phyloP scores from a whole-genome alignment of 768 basidiomycete genomes.

The Boletus huronensis region DNA sequence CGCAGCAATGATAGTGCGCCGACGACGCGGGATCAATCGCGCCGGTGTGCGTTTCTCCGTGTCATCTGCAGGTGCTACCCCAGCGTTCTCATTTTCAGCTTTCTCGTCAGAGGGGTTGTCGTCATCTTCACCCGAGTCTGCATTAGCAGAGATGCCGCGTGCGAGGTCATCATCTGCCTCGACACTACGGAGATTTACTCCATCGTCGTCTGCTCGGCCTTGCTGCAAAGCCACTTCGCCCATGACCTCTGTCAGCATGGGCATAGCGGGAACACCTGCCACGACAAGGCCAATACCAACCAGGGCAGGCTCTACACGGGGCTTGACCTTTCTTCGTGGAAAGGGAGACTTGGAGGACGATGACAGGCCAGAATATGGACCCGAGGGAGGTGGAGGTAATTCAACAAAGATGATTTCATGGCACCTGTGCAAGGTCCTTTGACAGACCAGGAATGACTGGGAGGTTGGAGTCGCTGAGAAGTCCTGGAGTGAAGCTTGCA shows the following conservation, averaged over 20 bases:
- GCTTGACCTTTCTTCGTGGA: slow-evolving; percentile 62
- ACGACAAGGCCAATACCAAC: slow-evolving; percentile 83
- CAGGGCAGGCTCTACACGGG: slow-evolving; percentile 68
- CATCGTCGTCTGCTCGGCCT: slow-evolving; percentile 71
- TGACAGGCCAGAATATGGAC: slow-evolving; percentile 64
- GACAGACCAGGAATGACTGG: slow-evolving; percentile 84
- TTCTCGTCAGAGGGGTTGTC: slow-evolving; percentile 47
- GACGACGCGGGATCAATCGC: slow-evolving; percentile 27
- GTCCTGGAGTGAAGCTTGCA: slow-evolving; percentile 93
- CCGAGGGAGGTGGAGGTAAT: slow-evolving; percentile 58
- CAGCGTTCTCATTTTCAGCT: slow-evolving; percentile 23
- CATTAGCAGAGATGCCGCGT: slow-evolving; percentile 19
- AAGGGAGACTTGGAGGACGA: slow-evolving; percentile 49
- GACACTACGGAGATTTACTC: slow-evolving; percentile 45
- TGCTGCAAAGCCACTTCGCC: slow-evolving; percentile 89
- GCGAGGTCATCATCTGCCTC: slow-evolving; percentile 43
- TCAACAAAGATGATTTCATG: slow-evolving; percentile 97
- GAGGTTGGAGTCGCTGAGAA: slow-evolving; percentile 53
- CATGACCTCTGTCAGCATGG: slow-evolving; percentile 63
- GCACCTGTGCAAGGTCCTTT: slow-evolving; percentile 84
- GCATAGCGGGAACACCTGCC: slow-evolving; percentile 76
- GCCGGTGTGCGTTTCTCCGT: slow-evolving; percentile 13
- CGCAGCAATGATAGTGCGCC: slow-evolving; percentile 57
- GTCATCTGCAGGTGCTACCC: slow-evolving; percentile 3
- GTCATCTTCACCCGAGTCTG: slow-evolving; percentile 35